Evolutionary conservation across 768 basidiomycete genomes (phyloP).

Genomic region (Tylopilus sp.): DNA sequence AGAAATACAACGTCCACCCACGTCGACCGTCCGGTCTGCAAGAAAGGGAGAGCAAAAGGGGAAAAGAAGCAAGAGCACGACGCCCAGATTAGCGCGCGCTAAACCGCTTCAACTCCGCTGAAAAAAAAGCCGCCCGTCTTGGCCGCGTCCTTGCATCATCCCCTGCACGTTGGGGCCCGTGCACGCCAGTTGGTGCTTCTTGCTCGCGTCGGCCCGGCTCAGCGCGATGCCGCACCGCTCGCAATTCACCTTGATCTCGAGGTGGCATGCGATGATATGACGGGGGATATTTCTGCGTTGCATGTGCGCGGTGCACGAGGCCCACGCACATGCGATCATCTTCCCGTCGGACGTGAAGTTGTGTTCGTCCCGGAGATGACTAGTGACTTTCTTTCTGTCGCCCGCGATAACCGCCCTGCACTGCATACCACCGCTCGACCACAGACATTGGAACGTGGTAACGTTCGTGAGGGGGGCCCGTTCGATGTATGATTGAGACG

Average conservation of each 20-base stretch:
- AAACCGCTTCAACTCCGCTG: constrained; percentile 15
- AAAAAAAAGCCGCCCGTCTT: constrained; percentile 4
- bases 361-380: constrained; percentile 21
- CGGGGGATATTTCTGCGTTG: constrained; percentile 27
- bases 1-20: neutral
- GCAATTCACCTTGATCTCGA: constrained; percentile 24
- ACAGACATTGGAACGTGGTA: constrained; percentile 19
- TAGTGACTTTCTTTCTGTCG: constrained; percentile 16
- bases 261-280: constrained; percentile 23
- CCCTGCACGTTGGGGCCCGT: neutral
- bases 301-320: constrained; percentile 8
- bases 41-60: neutral
- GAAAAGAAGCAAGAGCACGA: neutral
- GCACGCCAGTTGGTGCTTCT: constrained; percentile 19
- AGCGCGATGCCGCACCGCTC: constrained; percentile 12
- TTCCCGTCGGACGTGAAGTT: constrained; percentile 17
- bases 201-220: constrained; percentile 23
- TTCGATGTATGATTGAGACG: constrained; percentile 7
- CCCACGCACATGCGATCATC: constrained; percentile 17
- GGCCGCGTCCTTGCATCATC: neutral
- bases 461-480: neutral
- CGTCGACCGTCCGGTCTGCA: neutral
- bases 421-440: constrained; percentile 7
- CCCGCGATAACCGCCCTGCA: constrained; percentile 18
- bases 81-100: neutral